Evolutionary conservation across 495 filamentous ascomycete genomes (phyloP), one percentile per base, ranked within the genome.

Genomic region (Talaromyces nanjingensis): DNA sequence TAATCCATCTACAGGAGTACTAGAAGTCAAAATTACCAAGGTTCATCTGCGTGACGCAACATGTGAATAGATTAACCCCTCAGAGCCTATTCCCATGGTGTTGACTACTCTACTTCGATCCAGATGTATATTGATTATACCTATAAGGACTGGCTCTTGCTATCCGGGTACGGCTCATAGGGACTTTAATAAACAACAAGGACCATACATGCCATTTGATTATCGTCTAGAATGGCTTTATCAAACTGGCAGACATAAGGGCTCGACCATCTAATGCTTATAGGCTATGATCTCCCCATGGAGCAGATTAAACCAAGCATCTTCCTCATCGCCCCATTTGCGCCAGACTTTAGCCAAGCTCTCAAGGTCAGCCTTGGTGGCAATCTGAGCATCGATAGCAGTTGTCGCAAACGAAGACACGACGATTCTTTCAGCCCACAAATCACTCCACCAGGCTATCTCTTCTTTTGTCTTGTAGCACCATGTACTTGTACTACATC

Each of bases 281-380:
- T 72, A 74, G 71, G 80, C 85, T 22, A 85, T 64, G 53, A 87
- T 77, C 72, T 87, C 74, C 42, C 81, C 81, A 73, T 83, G 74
- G 49, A 84, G 59, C 27, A 84, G 61, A 24, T 71, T 73, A 71
- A 81, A 83, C 79, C 83, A 85, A 9, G 71, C 81, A 61, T 84
- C 77, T 57, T 79, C 76, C 53, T 73, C 64, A 62, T 74, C 70
- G 5, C 75, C 77, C 74, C 75, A 84, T 37, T 73, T 68, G 64
- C 68, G 67, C 80, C 78, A 84, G 5, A 68, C 70, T 52, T 71
- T 62, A 14, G 74, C 71, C 61, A 81, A 75, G 33, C 64, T 39
- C 60, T 80, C 68, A 52, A 85, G 66, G n/a, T 83, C 80, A 42
- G 74, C 71, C 54, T 68, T 65, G 6, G 62, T 76, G 4, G 77